These are phyloP conservation scores for Phytophthora fragariae DNA, from an alignment of 352 stramenopile species.

Conservation along the genomic window DNA sequence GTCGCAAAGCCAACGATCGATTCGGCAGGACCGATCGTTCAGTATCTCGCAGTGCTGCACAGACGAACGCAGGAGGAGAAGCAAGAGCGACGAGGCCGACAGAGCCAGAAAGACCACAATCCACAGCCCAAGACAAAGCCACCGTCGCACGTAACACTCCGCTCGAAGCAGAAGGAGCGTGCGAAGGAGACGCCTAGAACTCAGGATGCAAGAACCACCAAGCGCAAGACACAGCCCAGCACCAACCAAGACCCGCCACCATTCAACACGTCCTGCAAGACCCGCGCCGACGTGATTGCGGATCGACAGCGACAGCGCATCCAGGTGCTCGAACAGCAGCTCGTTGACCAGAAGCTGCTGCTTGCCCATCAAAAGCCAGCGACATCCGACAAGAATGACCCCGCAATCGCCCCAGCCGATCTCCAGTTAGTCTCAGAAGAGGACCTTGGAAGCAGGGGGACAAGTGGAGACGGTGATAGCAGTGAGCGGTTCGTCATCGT, in stretches of 20 bases:
- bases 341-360: conserved; percentile 65
- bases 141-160: conserved; percentile 15
- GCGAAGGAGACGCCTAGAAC: conserved; percentile 8
- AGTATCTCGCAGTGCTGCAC: conserved; percentile 59
- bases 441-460: conserved; percentile 3
- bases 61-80: conserved; percentile 28
- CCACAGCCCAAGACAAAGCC: conserved; percentile 1
- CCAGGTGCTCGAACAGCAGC: conserved; percentile 67
- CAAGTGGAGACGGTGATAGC: conserved; percentile 3
- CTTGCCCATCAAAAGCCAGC: conserved; percentile 33
- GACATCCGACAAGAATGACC: background rate
- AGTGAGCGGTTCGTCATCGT: conserved; percentile 21
- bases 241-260: background rate
- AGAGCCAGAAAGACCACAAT: background rate
- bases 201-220: conserved; percentile 10
- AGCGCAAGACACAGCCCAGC: background rate
- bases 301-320: conserved; percentile 64
- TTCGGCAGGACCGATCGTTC: conserved; percentile 48
- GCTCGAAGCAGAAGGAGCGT: conserved; percentile 8
- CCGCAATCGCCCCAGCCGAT: conserved; percentile 29
- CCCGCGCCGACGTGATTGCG: conserved; percentile 33
- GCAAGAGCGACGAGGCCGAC: conserved; percentile 15
- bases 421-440: conserved; percentile 8
- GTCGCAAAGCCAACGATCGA: conserved; percentile 40
- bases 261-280: conserved; percentile 19